phyloP scores from a whole-genome alignment of 192 early-diverging fungal species.

The Backusella parvicylindrica region DNA sequence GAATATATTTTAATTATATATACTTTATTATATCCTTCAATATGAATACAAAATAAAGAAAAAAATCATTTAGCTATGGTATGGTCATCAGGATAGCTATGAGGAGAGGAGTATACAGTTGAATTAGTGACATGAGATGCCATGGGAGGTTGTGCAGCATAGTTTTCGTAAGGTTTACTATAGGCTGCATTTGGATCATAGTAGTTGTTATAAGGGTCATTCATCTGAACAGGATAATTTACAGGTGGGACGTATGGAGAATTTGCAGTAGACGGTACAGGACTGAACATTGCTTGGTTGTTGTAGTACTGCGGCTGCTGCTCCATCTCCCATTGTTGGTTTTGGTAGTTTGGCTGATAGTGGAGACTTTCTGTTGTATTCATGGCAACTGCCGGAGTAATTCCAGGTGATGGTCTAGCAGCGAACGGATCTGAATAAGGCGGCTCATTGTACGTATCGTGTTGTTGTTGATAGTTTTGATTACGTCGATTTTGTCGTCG shows the following conservation, averaged over 20 bases:
- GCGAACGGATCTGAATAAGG: background rate
- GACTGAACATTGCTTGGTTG: background rate
- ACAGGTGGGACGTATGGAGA: background rate
- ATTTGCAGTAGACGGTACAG: background rate
- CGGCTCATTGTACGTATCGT: background rate
- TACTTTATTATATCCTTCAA: background rate
- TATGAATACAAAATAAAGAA: background rate
- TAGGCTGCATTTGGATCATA: background rate
- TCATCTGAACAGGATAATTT: background rate
- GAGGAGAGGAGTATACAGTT: slow-evolving; percentile 4
- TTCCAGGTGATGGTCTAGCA: background rate
- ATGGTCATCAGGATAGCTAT: background rate
- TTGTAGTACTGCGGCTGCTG: background rate
- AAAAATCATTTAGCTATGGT: background rate
- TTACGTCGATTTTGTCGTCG: slow-evolving; percentile 28
- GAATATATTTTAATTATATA: background rate
- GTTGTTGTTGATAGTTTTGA: slow-evolving; percentile 10
- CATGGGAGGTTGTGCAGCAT: background rate
- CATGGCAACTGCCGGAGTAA: background rate
- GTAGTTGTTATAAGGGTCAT: background rate
- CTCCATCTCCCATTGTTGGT: slow-evolving; percentile 2
- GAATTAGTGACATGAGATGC: background rate
- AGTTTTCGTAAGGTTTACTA: slow-evolving; percentile 1
- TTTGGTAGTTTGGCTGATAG: background rate
- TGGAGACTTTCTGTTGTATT: background rate